Base-by-base conservation (phyloP, 768 basidiomycete genomes). In the Amanita phalloides region DNA sequence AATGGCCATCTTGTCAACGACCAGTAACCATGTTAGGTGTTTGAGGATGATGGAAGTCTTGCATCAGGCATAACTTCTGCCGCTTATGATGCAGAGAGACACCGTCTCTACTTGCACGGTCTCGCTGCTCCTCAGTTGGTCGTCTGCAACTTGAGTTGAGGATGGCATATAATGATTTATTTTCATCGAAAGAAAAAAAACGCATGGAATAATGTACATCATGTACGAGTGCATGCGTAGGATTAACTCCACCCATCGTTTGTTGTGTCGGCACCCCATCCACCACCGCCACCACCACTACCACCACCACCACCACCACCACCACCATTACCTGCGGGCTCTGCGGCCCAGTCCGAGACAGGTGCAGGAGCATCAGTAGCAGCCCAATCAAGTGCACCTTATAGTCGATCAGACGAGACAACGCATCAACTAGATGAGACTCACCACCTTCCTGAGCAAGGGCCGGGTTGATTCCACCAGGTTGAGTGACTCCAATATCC, bases 311-410 rank as follows among this genome's bases (percentile, higher is more conserved):
- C 32, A 33, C 72, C 17, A 17, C 17, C 17, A 17, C 17, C 32
- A 33, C 72, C 17, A 17, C 17, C 17, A 17, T 1, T 17, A 52
- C 72, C 69, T 51, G 76, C 63, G 42, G 90, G 82, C 65, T 93
- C 92, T 54, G 91, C 90, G 60, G 90, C 71, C 93, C 93, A 96
- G 74, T 95, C 92, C 46, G 77, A 72, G 26, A 61, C 65, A 45
- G 72, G 72, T 45, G 71, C 67, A 53, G 75, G 67, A 32, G 10
- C 9, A 33, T 90, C 86, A 13, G 17, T 17, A 17, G 86, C 85
- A 56, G 82, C 69, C 90, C 90, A 93, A 73, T 93, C 90, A 62
- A 94, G 82, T 56, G 77, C 81, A 64, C 76, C 83, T 82, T 56
- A 3, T 54, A 57, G 35, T 54, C 46, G 25, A 54, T 47, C 13